Percentiles rank a stretch among this genome's conserved stretches.
Conservation (phyloP, 2,329 filamentous ascomycete genomes). For the Annulohypoxylon truncatum region DNA sequence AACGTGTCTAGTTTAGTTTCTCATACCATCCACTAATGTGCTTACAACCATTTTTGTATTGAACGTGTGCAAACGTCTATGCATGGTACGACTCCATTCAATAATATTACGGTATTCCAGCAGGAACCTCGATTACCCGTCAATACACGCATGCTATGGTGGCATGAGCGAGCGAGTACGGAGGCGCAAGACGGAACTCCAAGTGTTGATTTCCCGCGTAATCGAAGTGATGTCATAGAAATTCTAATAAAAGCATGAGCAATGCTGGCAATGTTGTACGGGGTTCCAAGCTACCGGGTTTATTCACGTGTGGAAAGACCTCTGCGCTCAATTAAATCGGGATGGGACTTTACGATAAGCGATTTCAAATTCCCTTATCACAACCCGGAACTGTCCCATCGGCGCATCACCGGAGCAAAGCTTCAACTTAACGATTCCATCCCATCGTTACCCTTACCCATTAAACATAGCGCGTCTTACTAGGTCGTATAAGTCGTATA, state of each 20-base stretch:
- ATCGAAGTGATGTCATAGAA: constrained; percentile 37
- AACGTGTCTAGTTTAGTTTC: constrained; percentile 1
- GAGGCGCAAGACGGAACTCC: not conserved
- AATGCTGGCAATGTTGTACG: not conserved
- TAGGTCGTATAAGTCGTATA: constrained; percentile 15
- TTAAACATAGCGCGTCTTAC: constrained; percentile 26
- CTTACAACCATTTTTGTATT: not conserved
- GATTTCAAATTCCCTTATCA: constrained; percentile 26
- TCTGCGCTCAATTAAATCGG: constrained; percentile 34
- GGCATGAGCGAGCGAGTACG: not conserved
- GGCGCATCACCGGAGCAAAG: constrained; percentile 1
- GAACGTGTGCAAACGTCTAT: not conserved
- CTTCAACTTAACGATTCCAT: not conserved
- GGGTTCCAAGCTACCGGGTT: constrained; percentile 24
- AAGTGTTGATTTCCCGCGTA: constrained; percentile 16
- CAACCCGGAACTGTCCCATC: not conserved
- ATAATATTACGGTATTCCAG: not conserved
- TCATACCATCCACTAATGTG: not conserved
- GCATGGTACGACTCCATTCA: not conserved
- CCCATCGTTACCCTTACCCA: not conserved
- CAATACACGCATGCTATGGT: not conserved
- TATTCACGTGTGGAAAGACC: constrained; percentile 21
- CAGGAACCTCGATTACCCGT: not conserved
- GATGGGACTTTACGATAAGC: constrained; percentile 34
- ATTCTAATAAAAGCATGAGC: constrained; percentile 33